Evolutionary conservation across 345 rosid species (phyloP).

Genomic region (Melastoma malabathricum): DNA sequence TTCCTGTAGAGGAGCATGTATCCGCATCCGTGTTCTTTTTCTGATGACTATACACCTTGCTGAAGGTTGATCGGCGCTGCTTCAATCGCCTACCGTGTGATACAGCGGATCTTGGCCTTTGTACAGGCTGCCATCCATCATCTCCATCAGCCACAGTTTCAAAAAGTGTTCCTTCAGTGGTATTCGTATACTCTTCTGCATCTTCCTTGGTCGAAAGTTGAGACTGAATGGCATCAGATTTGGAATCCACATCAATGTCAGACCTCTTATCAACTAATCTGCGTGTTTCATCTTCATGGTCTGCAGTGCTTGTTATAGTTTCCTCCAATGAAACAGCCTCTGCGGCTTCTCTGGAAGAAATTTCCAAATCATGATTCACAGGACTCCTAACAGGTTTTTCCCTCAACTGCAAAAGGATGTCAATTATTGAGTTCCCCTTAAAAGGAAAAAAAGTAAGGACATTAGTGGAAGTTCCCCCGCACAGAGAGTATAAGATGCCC

Average conservation of each 20-base stretch:
- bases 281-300: conserved; percentile 28
- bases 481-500: neutral
- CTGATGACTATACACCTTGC: conserved; percentile 59
- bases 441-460: neutral
- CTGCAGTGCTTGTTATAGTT: conserved; percentile 19
- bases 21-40: conserved; percentile 55
- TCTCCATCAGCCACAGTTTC: conserved; percentile 59
- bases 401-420: conserved; percentile 37
- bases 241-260: conserved; percentile 25
- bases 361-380: conserved; percentile 27
- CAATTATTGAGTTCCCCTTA: neutral
- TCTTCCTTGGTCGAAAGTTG: conserved; percentile 35
- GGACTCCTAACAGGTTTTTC: conserved; percentile 32
- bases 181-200: conserved; percentile 22
- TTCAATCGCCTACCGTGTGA: conserved; percentile 58
- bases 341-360: conserved; percentile 24
- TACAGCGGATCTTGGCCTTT: conserved; percentile 74
- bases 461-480: neutral
- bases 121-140: conserved; percentile 97
- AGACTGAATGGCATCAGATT: conserved; percentile 22
- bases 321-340: conserved; percentile 51
- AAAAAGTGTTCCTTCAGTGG: conserved; percentile 17
- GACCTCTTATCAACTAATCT: conserved; percentile 7
- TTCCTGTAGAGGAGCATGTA: conserved; percentile 32
- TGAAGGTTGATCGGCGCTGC: conserved; percentile 73